These are phyloP conservation scores for Paracorniculantispora psalliotae DNA, from an alignment of 2,329 filamentous ascomycete species.

Conservation along the genomic window DNA sequence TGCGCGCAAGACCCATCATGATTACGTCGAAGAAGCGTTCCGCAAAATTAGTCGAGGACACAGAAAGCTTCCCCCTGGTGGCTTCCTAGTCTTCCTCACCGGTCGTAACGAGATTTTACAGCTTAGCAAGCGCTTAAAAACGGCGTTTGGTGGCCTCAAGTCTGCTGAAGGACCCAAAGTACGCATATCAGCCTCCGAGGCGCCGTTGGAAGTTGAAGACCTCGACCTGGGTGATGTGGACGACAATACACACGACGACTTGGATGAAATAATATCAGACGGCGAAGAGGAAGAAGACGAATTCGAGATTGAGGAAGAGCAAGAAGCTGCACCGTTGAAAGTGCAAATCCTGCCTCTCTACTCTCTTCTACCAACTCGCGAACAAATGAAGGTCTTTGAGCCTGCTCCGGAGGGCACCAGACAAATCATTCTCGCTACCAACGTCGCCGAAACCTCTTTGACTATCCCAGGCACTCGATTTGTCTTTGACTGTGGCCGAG, in stretches of 20 bases:
- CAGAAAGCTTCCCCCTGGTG: conserved; percentile 81
- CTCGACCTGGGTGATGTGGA: conserved; percentile 71
- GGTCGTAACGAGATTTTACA: conserved; percentile 87
- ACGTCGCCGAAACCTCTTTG: conserved; percentile 94
- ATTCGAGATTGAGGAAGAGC: conserved; percentile 64
- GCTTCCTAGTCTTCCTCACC: conserved; percentile 90
- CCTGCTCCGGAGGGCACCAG: conserved; percentile 75
- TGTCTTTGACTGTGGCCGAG: conserved; percentile 89
- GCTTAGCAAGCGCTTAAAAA: conserved; percentile 73
- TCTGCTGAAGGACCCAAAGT: conserved; percentile 60
- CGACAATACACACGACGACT: conserved; percentile 56
- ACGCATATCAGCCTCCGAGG: conserved; percentile 69
- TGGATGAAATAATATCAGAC: conserved; percentile 55
- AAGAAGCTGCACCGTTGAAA: conserved; percentile 55
- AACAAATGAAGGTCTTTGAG: conserved; percentile 89
- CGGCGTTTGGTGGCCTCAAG: conserved; percentile 56
- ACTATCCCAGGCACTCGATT: conserved; percentile 95
- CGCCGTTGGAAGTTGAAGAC: conserved; percentile 78
- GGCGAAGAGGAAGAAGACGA: conserved; percentile 58
- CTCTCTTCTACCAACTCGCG: conserved; percentile 82
- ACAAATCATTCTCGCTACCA: conserved; percentile 86
- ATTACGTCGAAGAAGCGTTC: conserved; percentile 89
- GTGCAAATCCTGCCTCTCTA: conserved; percentile 93
- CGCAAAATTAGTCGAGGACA: conserved; percentile 84
- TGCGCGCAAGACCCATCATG: conserved; percentile 70